Conservation (phyloP, 2,329 filamentous ascomycete species). For the Claviceps purpurea region DNA sequence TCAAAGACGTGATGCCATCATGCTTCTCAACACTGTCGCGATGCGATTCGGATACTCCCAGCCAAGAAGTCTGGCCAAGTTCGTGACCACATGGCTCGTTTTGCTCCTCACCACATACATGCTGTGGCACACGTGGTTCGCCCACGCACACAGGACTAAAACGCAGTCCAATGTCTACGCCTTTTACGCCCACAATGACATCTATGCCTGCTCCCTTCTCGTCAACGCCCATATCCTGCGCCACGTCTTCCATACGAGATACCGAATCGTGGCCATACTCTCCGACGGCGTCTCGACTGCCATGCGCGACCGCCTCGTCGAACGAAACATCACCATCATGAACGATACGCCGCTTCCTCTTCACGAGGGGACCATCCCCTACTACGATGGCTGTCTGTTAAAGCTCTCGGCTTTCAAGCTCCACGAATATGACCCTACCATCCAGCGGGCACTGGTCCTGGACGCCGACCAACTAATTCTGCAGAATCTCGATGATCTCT, state of each 20-base stretch:
- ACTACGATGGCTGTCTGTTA: conserved; percentile 9
- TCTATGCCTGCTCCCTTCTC: conserved; percentile 9
- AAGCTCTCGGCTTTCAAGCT: conserved; percentile 10
- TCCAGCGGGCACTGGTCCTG: conserved; percentile 7
- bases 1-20: neutral
- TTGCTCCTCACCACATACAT: neutral
- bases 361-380: neutral
- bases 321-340: conserved; percentile 2
- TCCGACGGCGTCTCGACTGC: conserved; percentile 6
- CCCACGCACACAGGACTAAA: neutral
- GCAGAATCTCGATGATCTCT: conserved; percentile 7
- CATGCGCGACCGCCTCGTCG: conserved; percentile 3
- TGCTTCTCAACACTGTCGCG: neutral
- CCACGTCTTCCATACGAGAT: conserved; percentile 1
- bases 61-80: neutral
- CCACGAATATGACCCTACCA: conserved; percentile 6
- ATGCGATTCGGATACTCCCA: neutral
- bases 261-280: conserved; percentile 7
- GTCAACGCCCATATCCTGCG: conserved; percentile 9
- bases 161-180: conserved; percentile 7
- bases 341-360: conserved; percentile 7
- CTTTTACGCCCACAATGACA: conserved; percentile 10
- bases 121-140: neutral
- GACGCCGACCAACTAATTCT: conserved; percentile 11
- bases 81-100: neutral